phyloP scores from a whole-genome alignment of 2,329 filamentous ascomycete species.

The Parascedosporium putredinis region DNA sequence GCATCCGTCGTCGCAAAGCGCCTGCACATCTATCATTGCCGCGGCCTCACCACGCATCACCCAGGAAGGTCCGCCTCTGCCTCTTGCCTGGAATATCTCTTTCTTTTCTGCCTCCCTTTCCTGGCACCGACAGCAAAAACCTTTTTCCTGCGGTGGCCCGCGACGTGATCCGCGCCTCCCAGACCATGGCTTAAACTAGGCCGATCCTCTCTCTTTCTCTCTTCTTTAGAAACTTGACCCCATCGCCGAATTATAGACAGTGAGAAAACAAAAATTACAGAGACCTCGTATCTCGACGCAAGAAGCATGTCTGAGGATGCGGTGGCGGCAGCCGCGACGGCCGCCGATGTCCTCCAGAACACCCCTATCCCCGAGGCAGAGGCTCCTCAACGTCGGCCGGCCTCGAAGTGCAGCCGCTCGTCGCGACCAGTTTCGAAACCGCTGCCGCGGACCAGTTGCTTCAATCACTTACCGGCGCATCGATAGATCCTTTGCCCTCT shows the following conservation, averaged over 20 bases:
- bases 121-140: too few relatives aligned
- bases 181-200: not conserved
- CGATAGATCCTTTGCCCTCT: not conserved
- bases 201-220: not conserved
- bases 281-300: not conserved
- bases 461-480: not conserved
- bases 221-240: too few relatives aligned
- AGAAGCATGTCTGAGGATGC: not conserved
- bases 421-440: not conserved
- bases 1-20: slow-evolving; percentile 5
- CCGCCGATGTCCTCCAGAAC: not conserved
- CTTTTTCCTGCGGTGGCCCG: not conserved
- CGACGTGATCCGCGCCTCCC: not conserved
- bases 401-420: not conserved
- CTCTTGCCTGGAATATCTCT: not conserved
- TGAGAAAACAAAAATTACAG: not conserved
- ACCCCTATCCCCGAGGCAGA: not conserved
- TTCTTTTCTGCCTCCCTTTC: too few relatives aligned
- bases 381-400: not conserved
- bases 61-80: not conserved
- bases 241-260: not conserved
- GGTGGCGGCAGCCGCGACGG: not conserved
- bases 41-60: not conserved
- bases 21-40: not conserved
- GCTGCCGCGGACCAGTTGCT: not conserved